phyloP scores from a whole-genome alignment of 169 alveolate species.

The Cyclospora cayetanensis region DNA sequence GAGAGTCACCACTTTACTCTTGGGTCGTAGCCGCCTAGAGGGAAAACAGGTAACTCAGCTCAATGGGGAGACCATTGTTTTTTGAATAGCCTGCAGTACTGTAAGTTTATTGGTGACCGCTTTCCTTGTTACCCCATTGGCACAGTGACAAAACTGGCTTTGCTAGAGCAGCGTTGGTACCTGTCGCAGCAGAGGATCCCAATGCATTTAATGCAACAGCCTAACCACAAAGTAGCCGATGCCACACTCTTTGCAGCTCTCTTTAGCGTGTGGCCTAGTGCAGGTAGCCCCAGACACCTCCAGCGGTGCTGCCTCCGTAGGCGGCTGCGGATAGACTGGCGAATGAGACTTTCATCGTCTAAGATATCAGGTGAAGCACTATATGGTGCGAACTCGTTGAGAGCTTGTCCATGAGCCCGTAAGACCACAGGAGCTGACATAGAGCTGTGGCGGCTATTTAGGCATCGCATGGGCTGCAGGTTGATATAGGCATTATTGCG shows the following conservation, averaged over 20 bases:
- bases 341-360: background rate
- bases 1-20: no score
- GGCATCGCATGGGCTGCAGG: slow-evolving; percentile 38
- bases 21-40: no score
- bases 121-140: no score
- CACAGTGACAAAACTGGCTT: no score
- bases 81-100: no score
- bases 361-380: background rate
- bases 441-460: background rate
- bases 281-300: slow-evolving; percentile 7
- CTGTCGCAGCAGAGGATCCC: background rate
- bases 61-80: no score
- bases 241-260: background rate
- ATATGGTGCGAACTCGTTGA: background rate
- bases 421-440: background rate
- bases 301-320: background rate
- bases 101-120: no score
- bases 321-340: background rate
- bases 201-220: background rate
- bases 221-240: background rate
- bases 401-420: background rate
- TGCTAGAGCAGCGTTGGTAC: background rate
- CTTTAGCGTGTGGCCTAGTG: background rate
- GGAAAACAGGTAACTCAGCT: no score
- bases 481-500: background rate